phyloP scores from a whole-genome alignment of 2,329 filamentous ascomycete species.

The Chaetomiaceae sp. region DNA sequence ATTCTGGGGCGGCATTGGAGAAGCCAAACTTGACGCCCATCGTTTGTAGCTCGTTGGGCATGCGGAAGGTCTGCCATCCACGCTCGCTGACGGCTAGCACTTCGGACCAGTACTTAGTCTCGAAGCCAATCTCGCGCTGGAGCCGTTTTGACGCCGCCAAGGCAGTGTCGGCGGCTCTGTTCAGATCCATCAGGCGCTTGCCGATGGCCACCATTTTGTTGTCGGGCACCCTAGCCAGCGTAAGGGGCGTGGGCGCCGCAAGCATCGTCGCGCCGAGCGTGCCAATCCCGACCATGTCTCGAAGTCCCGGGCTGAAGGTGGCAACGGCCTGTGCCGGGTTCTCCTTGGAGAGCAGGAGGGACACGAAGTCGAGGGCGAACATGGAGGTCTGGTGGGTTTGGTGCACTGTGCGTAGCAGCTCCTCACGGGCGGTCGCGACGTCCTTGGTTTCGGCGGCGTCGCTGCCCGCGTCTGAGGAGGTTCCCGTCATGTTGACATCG shows the following conservation, averaged over 20 bases:
- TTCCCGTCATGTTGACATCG: conserved; percentile 40
- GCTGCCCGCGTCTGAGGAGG: conserved; percentile 42
- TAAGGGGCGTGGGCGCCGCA: conserved; percentile 54
- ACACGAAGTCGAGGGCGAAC: conserved; percentile 74
- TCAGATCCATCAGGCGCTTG: conserved; percentile 73
- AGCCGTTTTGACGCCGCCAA: conserved; percentile 65
- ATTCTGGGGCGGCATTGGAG: conserved; percentile 51
- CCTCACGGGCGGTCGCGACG: conserved; percentile 45
- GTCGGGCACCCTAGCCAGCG: conserved; percentile 49
- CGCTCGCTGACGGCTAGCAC: conserved; percentile 73
- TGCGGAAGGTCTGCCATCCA: conserved; percentile 78
- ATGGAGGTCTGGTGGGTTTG: conserved; percentile 54
- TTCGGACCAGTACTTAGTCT: conserved; percentile 85
- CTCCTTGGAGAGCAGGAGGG: conserved; percentile 76
- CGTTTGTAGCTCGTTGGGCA: conserved; percentile 65
- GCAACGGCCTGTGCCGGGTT: conserved; percentile 61
- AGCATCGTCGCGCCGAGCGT: conserved; percentile 65
- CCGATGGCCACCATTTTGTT: conserved; percentile 56
- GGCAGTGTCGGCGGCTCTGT: conserved; percentile 66
- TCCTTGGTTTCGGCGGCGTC: conserved; percentile 35
- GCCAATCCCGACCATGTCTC: conserved; percentile 65
- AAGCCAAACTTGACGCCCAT: conserved; percentile 88
- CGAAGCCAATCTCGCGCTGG: conserved; percentile 68
- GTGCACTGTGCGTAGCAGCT: conserved; percentile 53
- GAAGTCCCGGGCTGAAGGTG: conserved; percentile 65